Evolutionary conservation across 2,329 filamentous ascomycete genomes (phyloP).

Genomic region (Exophiala lecanii-corni): DNA sequence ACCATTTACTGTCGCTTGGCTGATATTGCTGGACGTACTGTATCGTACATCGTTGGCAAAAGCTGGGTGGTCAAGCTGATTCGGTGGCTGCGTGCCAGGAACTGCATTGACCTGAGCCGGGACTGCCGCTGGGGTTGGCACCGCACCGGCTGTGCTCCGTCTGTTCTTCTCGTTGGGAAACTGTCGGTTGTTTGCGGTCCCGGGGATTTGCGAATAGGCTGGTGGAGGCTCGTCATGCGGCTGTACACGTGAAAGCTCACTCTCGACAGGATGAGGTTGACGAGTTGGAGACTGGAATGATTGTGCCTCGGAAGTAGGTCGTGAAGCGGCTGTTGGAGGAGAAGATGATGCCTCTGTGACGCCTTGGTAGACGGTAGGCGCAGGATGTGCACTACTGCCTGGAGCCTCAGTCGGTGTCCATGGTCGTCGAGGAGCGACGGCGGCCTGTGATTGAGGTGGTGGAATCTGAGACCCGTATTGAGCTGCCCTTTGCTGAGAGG

Average conservation of each 20-base stretch:
- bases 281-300: conserved; percentile 25
- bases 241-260: conserved; percentile 79
- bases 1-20: conserved; percentile 26
- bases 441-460: conserved; percentile 32
- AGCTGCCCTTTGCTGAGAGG: conserved; percentile 66
- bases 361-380: conserved; percentile 88
- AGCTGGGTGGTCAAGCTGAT: conserved; percentile 66
- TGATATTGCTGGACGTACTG: conserved; percentile 30
- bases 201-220: conserved; percentile 79
- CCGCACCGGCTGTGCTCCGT: conserved; percentile 34
- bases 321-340: conserved; percentile 39
- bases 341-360: conserved; percentile 61
- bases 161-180: conserved; percentile 78
- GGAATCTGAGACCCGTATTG: conserved; percentile 61
- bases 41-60: conserved; percentile 78
- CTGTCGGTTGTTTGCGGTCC: conserved; percentile 44
- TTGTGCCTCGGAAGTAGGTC: conserved; percentile 33
- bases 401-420: conserved; percentile 95
- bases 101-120: conserved; percentile 18
- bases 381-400: conserved; percentile 79
- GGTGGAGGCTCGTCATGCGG: conserved; percentile 67
- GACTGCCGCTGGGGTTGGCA: conserved; percentile 19
- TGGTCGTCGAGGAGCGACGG: conserved; percentile 53
- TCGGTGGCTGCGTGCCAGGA: conserved; percentile 31
- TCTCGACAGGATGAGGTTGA: conserved; percentile 70